phyloP scores from a whole-genome alignment of 768 basidiomycete species.

The Lyophyllum shimeji region DNA sequence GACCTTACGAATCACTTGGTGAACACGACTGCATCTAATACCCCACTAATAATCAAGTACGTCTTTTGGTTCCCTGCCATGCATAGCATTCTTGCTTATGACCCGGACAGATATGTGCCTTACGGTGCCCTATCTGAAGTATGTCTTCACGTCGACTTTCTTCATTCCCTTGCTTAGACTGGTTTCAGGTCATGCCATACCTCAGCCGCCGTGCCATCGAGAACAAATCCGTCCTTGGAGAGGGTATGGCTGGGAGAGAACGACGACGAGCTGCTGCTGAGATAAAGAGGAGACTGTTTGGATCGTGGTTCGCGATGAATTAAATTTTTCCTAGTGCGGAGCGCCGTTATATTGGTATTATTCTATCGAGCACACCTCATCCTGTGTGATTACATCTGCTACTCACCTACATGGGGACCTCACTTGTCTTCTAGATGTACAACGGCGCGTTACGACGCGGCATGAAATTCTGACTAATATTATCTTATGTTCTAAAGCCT shows the following conservation, averaged over 20 bases:
- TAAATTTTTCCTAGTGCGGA: not conserved
- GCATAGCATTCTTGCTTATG: constrained; percentile 7
- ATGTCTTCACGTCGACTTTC: constrained; percentile 5
- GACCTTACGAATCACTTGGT: constrained; percentile 74
- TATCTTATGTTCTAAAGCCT: too few species aligned
- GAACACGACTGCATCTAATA: constrained; percentile 42
- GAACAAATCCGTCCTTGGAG: constrained; percentile 86
- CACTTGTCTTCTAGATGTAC: too few species aligned
- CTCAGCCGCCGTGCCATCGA: constrained; percentile 85
- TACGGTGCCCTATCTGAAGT: constrained; percentile 74
- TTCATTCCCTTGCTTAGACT: not conserved
- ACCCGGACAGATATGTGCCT: constrained; percentile 55
- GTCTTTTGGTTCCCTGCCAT: constrained; percentile 19
- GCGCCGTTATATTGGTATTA: not conserved
- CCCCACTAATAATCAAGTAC: constrained; percentile 81
- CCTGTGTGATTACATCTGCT: not conserved
- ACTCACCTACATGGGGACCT: not conserved
- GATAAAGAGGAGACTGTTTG: constrained; percentile 40
- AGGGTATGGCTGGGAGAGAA: constrained; percentile 66
- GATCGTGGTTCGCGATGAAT: not conserved
- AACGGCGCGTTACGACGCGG: too few species aligned
- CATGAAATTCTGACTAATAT: too few species aligned
- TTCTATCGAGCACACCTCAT: not conserved
- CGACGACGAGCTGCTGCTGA: constrained; percentile 52
- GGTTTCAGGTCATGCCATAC: constrained; percentile 80